Conservation (phyloP, 2,329 filamentous ascomycete species). For the Cladorrhinum sp. region DNA sequence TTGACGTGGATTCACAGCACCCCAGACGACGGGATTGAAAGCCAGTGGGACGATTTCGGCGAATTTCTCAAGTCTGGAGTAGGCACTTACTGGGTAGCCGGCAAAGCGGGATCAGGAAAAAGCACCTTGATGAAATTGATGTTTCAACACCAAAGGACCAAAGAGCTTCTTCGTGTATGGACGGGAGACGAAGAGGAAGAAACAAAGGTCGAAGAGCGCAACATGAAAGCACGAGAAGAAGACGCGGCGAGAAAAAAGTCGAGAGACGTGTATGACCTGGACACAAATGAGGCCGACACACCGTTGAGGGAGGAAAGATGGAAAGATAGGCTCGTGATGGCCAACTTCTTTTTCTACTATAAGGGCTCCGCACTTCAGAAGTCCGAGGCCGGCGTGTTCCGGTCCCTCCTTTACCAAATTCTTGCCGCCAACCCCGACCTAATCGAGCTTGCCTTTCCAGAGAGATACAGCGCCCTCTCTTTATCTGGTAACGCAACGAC, state of each 20-base stretch:
- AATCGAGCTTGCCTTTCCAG: background rate
- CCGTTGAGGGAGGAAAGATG: too few species aligned
- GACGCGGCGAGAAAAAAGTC: too few species aligned
- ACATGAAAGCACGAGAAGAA: too few species aligned
- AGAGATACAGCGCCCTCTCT: background rate
- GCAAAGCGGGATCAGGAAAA: constrained; percentile 11
- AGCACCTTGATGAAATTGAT: constrained; percentile 14
- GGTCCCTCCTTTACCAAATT: constrained; percentile 8
- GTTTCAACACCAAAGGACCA: background rate
- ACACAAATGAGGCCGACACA: too few species aligned
- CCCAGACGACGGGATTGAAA: background rate
- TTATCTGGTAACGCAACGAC: background rate
- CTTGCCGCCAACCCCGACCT: background rate
- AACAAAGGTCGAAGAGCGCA: too few species aligned
- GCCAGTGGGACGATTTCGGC: constrained; percentile 7
- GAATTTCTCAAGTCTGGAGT: background rate
- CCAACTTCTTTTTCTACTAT: constrained; percentile 8
- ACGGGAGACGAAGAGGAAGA: background rate
- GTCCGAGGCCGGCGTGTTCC: background rate
- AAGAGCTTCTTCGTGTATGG: background rate
- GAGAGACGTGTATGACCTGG: too few species aligned
- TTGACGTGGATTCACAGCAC: constrained; percentile 5
- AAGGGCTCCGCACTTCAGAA: constrained; percentile 4
- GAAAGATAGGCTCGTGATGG: background rate
- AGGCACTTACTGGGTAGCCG: constrained; percentile 9